Conservation (phyloP, 176 grass and related monocot genomes). For the Oryza rufipogon region DNA sequence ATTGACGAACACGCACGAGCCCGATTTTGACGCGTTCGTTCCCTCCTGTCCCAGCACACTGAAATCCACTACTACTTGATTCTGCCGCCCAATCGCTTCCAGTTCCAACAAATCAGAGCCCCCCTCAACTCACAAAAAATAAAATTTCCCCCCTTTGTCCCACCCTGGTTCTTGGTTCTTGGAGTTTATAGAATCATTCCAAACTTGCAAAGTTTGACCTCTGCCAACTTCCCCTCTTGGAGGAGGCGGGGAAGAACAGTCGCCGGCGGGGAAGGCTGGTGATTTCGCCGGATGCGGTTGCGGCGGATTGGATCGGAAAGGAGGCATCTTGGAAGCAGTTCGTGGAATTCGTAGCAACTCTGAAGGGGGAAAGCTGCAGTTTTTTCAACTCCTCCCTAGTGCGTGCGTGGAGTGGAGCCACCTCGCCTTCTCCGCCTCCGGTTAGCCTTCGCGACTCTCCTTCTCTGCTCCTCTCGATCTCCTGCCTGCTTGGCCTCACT, state of each 20-base stretch:
- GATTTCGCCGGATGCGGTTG: neutral
- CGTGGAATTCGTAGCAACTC: neutral
- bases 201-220: neutral
- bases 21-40: slow-evolving; percentile 39
- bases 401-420: neutral
- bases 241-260: neutral
- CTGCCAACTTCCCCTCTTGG: neutral
- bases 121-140: neutral
- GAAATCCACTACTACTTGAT: neutral
- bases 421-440: neutral
- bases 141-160: neutral
- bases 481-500: neutral
- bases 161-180: neutral
- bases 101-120: neutral
- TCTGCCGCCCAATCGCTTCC: neutral
- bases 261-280: neutral
- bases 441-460: neutral
- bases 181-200: neutral
- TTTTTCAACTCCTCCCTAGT: neutral
- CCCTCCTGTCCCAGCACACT: slow-evolving; percentile 10
- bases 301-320: slow-evolving; percentile 14
- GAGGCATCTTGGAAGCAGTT: neutral
- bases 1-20: neutral
- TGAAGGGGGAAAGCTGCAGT: neutral
- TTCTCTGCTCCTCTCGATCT: neutral